Base-by-base conservation (phyloP, 805 yeast species). In the Candida sphagnicola region DNA sequence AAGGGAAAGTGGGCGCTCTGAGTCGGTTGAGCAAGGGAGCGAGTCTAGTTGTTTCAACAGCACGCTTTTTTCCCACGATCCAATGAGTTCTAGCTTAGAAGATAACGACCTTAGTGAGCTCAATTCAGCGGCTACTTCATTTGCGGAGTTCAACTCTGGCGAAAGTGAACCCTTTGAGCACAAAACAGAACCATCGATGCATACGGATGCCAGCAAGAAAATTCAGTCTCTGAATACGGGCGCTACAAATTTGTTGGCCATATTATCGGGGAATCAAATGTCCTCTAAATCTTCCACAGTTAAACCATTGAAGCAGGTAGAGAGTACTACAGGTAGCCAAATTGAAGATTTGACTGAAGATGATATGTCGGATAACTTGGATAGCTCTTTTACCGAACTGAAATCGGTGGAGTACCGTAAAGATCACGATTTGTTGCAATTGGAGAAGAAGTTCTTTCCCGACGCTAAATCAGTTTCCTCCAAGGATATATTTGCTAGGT, bases 361-460 rank as follows among this genome's bases (percentile, higher is more conserved):
- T 4, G 36, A 37, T 14, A 8, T 32, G 24, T 26, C 43, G 11
- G 48, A 41, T 3, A 32, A 16, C 19, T 35, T 39, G 15, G 47
- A 45, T 18, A 16, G 35, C 23, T 42, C 46, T 8, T 40, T 46
- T 23, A 42, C 52, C 12, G 45, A 45, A 26, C 25, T 40, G 8
- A 44, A 43, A 21, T 44, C 47, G n/a, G 34, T 39, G 13, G 44
- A 43, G 13, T 35, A 44, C n/a, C 25, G 38, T 14, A 43, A 41
- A 28, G 57, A 53, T n/a, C 35, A 43, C 18, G 53, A 52, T 11
- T 33, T 54, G 18, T 28, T 49, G 19, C 58, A 56, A 32, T 41
- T 56, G 16, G 63, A 58, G 35, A 45, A 42, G 40, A 51, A 49
- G 24, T 31, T 37, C 16, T 21, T 37, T 35, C 21, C 36, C 13